Evolutionary conservation across 345 rosid genomes (phyloP).

Genomic region (Balakata baccata): DNA sequence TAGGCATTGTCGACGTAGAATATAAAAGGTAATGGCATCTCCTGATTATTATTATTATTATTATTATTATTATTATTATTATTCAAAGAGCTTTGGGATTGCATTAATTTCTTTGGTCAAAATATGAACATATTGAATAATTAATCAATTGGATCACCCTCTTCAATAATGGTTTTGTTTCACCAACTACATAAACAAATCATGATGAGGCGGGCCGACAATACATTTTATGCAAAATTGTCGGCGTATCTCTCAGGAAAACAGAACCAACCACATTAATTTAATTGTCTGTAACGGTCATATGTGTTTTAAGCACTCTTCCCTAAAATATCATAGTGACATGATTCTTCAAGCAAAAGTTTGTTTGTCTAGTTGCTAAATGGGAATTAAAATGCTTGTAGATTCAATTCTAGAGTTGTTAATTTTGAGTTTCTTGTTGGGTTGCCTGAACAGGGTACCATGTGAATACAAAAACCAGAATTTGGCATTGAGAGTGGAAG

Average conservation of each 20-base stretch:
- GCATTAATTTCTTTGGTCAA: neutral
- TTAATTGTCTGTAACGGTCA: conserved; percentile 27
- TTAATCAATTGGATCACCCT: conserved; percentile 21
- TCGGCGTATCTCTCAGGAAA: neutral
- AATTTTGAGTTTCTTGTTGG: no score
- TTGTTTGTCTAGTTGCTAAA: no score
- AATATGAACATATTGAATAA: conserved; percentile 31
- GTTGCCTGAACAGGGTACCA: conserved; percentile 54
- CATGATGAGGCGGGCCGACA: neutral
- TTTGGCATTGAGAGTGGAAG: conserved; percentile 79
- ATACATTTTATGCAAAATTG: neutral
- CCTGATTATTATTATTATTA: neutral
- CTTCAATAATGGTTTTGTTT: neutral
- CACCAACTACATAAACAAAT: conserved; percentile 1
- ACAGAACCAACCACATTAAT: conserved; percentile 26
- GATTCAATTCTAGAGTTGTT: no score
- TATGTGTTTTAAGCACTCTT: conserved; percentile 9
- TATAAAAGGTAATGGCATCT: conserved; percentile 56
- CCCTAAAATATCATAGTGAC: neutral
- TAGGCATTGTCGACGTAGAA: conserved; percentile 59
- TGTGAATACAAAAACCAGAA: conserved; percentile 67
- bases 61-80: conserved; percentile 38
- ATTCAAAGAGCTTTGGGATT: conserved; percentile 12
- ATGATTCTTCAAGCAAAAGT: no score
- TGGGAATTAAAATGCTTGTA: no score